Evolutionary conservation across 768 basidiomycete genomes (phyloP).

Genomic region (Termitomyces bulborhizus): DNA sequence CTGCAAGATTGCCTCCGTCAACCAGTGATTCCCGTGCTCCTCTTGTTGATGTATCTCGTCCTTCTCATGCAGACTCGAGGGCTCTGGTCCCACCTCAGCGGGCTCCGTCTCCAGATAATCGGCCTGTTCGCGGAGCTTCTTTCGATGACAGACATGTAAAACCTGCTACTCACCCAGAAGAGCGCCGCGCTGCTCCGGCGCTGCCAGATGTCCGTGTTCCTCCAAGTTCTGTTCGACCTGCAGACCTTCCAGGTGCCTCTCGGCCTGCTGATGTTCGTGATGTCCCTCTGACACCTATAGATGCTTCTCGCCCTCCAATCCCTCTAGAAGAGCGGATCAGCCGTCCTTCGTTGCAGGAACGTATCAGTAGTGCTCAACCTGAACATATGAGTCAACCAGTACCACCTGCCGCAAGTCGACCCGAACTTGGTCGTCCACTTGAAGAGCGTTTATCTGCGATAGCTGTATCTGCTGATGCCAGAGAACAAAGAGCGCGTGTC

Average conservation of each 20-base stretch:
- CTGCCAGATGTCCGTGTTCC: constrained; percentile 9
- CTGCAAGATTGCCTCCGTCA: constrained; percentile 12
- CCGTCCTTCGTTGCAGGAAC: constrained; percentile 29
- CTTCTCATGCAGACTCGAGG: constrained; percentile 16
- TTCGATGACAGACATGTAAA: constrained; percentile 27
- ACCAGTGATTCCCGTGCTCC: constrained; percentile 17
- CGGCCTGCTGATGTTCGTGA: constrained; percentile 11
- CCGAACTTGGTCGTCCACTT: constrained; percentile 20
- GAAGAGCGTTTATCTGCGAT: constrained; percentile 36
- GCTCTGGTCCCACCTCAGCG: constrained; percentile 20
- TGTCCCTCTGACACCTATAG: constrained; percentile 7
- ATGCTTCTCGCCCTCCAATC: constrained; percentile 15
- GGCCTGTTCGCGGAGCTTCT: constrained; percentile 13
- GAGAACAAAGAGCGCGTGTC: constrained; percentile 16
- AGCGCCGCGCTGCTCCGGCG: constrained; percentile 15
- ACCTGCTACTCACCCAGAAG: constrained; percentile 22
- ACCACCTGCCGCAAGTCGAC: constrained; percentile 9
- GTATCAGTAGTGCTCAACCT: constrained; percentile 24
- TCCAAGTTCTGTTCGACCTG: constrained; percentile 15
- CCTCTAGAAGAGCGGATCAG: constrained; percentile 35
- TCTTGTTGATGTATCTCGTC: constrained; percentile 22
- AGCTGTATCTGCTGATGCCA: constrained; percentile 15
- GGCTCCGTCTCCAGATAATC: constrained; percentile 19
- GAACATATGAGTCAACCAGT: constrained; percentile 2
- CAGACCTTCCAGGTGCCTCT: constrained; percentile 13